Percentiles rank a stretch among this genome's conserved stretches.
These are phyloP conservation scores for Saturnispora galanensis DNA, from an alignment of 805 yeast species.

Conservation along the genomic window DNA sequence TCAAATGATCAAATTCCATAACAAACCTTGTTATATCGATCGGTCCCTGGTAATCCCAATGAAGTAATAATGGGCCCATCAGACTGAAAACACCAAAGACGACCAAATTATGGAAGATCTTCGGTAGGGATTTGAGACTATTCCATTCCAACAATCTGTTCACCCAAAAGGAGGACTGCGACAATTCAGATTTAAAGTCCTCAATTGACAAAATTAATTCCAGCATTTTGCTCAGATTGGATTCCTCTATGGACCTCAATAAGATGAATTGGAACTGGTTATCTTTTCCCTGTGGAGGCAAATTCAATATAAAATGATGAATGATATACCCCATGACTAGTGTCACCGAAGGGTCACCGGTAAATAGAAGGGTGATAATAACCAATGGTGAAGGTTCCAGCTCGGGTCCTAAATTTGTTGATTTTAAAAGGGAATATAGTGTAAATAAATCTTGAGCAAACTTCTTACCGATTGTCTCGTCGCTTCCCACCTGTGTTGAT, in stretches of 20 bases:
- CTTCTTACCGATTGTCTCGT: neutral
- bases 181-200: neutral
- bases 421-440: neutral
- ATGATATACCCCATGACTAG: constrained; percentile 1
- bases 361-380: neutral
- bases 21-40: neutral
- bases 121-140: neutral
- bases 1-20: neutral
- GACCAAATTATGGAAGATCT: neutral
- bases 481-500: too few relatives aligned
- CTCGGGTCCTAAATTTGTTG: neutral
- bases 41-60: neutral
- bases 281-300: neutral
- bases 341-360: constrained; percentile 2
- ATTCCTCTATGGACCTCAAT: constrained; percentile 3
- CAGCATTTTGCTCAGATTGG: neutral
- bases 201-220: neutral
- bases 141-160: neutral
- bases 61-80: neutral
- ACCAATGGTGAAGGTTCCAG: neutral
- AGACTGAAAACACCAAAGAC: constrained; percentile 4
- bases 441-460: neutral
- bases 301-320: neutral
- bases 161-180: neutral
- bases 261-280: neutral